A percentile compares a stretch with the other conserved stretches of the same genome.
Evolutionary conservation across 805 yeast species (phyloP).

Genomic region (Ogataea pilisensis): DNA sequence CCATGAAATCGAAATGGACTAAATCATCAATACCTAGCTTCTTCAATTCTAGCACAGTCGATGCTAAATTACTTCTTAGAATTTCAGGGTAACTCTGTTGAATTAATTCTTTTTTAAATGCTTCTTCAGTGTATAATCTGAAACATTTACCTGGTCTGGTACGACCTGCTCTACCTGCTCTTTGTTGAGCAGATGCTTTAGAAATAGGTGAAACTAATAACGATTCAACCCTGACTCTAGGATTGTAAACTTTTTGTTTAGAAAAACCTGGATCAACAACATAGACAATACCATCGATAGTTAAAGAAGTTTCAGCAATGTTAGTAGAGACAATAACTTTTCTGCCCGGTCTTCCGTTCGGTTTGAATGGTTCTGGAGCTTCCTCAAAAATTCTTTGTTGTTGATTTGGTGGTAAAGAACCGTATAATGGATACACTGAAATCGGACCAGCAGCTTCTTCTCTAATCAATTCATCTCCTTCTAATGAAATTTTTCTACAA

Average conservation of each 20-base stretch:
- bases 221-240: constrained; percentile 93
- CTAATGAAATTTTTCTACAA: constrained; percentile 79
- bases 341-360: constrained; percentile 89
- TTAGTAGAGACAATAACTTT: constrained; percentile 90
- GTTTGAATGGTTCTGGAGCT: constrained; percentile 71
- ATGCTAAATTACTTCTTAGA: constrained; percentile 82
- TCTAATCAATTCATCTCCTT: constrained; percentile 82
- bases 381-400: constrained; percentile 92
- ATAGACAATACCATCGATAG: constrained; percentile 95
- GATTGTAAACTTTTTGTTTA: constrained; percentile 94
- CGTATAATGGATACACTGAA: constrained; percentile 88
- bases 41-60: constrained; percentile 88
- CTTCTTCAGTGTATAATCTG: constrained; percentile 94
- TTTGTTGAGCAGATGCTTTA: constrained; percentile 95
- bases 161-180: constrained; percentile 99
- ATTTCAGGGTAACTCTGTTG: constrained; percentile 97
- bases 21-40: constrained; percentile 93
- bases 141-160: constrained; percentile 98
- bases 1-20: constrained; percentile 98
- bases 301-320: constrained; percentile 95
- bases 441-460: constrained; percentile 91
- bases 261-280: constrained; percentile 98
- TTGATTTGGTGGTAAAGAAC: constrained; percentile 93
- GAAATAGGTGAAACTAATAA: constrained; percentile 93
- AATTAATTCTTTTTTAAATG: constrained; percentile 86